These are phyloP conservation scores for Vitis hybrid DNA, from an alignment of 177 flowering plant genomes.

Conservation along the genomic window DNA sequence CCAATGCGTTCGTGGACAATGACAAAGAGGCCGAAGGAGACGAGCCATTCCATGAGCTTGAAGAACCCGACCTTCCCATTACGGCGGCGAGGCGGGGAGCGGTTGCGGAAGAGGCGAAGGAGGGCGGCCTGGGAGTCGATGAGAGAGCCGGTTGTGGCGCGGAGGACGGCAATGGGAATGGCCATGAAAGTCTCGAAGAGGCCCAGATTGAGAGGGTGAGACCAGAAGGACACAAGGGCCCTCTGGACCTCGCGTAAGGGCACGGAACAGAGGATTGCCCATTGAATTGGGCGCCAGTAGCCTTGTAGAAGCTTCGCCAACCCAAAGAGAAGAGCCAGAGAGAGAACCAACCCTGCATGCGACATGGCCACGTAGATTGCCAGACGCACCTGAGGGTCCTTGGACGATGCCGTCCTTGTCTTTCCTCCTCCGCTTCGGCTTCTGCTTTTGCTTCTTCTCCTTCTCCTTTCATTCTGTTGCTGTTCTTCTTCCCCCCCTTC, in stretches of 20 bases:
- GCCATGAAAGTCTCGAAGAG: conserved; percentile 84
- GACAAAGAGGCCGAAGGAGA: conserved; percentile 77
- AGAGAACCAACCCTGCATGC: conserved; percentile 58
- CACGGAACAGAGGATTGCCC: conserved; percentile 91
- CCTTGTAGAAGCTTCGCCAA: conserved; percentile 64
- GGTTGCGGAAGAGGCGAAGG: conserved; percentile 25
- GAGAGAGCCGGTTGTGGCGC: conserved; percentile 56
- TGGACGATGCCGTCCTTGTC: conserved; percentile 12
- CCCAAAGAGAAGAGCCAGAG: conserved; percentile 55
- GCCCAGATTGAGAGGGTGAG: conserved; percentile 73
- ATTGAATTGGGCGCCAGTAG: conserved; percentile 77
- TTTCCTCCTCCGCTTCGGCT: no score
- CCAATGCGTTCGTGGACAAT: conserved; percentile 71
- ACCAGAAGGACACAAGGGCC: conserved; percentile 84
- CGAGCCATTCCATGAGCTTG: conserved; percentile 70
- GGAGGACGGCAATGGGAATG: conserved; percentile 67
- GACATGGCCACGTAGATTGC: conserved; percentile 87
- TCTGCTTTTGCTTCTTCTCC: no score
- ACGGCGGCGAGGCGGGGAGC: no score
- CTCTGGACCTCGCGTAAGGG: conserved; percentile 84
- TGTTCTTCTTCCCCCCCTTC: no score
- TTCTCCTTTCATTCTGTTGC: no score
- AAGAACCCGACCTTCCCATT: conserved; percentile 55
- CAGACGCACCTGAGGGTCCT: conserved; percentile 74
- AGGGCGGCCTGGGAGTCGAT: conserved; percentile 51